Conservation (phyloP, 1,284 basidiomycete species). For the Anthracocystis walkeri region DNA sequence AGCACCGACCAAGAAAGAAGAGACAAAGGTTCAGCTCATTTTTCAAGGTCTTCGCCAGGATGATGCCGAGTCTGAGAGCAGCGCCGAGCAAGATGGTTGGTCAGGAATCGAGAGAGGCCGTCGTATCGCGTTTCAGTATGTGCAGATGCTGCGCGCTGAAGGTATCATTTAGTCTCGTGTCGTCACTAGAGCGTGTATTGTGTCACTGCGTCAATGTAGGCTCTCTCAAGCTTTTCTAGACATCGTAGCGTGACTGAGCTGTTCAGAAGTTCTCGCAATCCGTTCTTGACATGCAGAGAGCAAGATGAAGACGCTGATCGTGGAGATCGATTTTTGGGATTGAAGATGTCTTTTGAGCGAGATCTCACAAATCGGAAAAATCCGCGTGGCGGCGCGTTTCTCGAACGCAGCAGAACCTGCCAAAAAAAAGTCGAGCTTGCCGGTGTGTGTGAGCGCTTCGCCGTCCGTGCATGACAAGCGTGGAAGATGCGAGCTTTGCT, state of each 20-base stretch:
- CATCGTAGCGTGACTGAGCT: too few species aligned
- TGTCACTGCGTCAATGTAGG: too few species aligned
- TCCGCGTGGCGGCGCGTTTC: not conserved
- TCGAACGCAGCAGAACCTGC: not conserved
- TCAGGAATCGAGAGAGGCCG: slow-evolving; percentile 43
- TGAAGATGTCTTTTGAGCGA: not conserved
- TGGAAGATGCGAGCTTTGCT: slow-evolving; percentile 5
- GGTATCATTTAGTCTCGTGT: slow-evolving; percentile 36
- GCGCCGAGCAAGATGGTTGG: slow-evolving; percentile 28
- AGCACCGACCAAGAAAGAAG: slow-evolving; percentile 18
- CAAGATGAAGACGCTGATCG: too few species aligned
- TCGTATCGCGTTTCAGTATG: slow-evolving; percentile 48
- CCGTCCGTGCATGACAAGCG: slow-evolving; percentile 23
- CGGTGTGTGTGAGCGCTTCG: not conserved
- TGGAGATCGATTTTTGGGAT: too few species aligned
- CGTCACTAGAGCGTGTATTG: not conserved
- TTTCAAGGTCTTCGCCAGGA: slow-evolving; percentile 44
- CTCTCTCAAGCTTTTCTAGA: too few species aligned
- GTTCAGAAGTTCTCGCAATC: too few species aligned
- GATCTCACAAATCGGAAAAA: not conserved
- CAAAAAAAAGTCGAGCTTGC: not conserved
- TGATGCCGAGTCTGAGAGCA: not conserved
- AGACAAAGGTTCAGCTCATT: slow-evolving; percentile 35
- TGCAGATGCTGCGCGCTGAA: slow-evolving; percentile 50
- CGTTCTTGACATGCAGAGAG: too few species aligned